Evolutionary conservation across 2,329 filamentous ascomycete genomes (phyloP), one percentile per base, ranked within the genome.

Genomic region (Colletotrichum noveboracense): DNA sequence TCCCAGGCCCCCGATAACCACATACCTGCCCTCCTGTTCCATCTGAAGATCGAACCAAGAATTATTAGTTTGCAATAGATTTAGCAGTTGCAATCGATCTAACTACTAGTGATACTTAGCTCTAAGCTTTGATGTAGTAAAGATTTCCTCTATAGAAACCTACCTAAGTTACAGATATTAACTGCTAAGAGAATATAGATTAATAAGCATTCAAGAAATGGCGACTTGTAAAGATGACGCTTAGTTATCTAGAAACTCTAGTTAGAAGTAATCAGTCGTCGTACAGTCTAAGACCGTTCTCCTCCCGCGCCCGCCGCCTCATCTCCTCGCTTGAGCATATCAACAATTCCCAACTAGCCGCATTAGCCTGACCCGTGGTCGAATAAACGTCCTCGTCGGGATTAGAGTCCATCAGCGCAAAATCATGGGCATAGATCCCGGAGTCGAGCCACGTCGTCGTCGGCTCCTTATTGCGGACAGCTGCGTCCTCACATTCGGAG

Each of bases 261-360:
- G n/a, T 26, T 21, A 7, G 52, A 56, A 56, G 52, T 56, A 16
- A 21, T 13, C 32, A 61, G 28, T 67, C 65, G 16, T 67, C 55
- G 18, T 70, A 70, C 13, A 70, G 38, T 21, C 38, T 58, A 4
- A 71, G 12, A 16, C 61, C 43, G 9, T 48, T 16, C 24, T 58
- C 48, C 30, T 43, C 32, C 18, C n/a, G 30, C 32, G 69, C 69
- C 24, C 26, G n/a, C 12, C 32, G 48, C 48, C 69, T 66, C 61
- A 71, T 65, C 43, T 43, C 32, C 30, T 71, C 69, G 24, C 60
- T 66, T 21, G 61, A 60, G 60, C 61, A 71, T 32, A 71, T 71
- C 18, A 58, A 66, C 43, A 71, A n/a, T 32, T 66, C 69, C 43
- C 30, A 66, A 26, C 60, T 56, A 4, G 60, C 28, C 18, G 68